phyloP scores from a whole-genome alignment of 2,329 filamentous ascomycete species.

The Ophiocordyceps polyrhachis-furcata region DNA sequence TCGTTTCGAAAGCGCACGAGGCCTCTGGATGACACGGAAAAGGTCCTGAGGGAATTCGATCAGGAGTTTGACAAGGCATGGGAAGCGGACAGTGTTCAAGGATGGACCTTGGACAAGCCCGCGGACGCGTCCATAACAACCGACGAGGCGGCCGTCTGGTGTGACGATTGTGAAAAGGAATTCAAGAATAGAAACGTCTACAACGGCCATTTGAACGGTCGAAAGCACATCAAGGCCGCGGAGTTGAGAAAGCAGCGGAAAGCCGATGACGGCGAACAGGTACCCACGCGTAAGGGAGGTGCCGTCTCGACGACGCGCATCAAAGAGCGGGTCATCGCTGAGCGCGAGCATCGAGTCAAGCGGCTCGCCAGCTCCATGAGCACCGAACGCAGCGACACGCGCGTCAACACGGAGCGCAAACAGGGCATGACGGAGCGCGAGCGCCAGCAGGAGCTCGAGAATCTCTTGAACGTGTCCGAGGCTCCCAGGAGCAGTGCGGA shows the following conservation, averaged over 20 bases:
- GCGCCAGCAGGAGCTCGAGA: constrained; percentile 81
- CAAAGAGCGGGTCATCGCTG: constrained; percentile 80
- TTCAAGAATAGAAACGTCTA: constrained; percentile 95
- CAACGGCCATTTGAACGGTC: constrained; percentile 70
- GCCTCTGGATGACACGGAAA: constrained; percentile 72
- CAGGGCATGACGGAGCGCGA: constrained; percentile 96
- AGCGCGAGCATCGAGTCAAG: constrained; percentile 69
- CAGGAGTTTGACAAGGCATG: constrained; percentile 70
- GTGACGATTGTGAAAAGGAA: constrained; percentile 78
- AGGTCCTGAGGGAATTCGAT: constrained; percentile 57
- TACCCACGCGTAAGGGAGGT: constrained; percentile 9
- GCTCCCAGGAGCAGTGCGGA: constrained; percentile 19
- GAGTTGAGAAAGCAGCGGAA: constrained; percentile 35
- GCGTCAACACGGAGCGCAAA: constrained; percentile 87
- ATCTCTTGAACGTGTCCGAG: constrained; percentile 40
- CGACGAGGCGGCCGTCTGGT: constrained; percentile 52
- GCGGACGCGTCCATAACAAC: constrained; percentile 6
- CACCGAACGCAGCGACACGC: constrained; percentile 72
- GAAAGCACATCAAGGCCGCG: constrained; percentile 50
- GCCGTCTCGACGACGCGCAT: constrained; percentile 31
- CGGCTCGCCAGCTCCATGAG: constrained; percentile 68
- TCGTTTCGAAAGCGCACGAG: constrained; percentile 69
- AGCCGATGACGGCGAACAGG: constrained; percentile 16
- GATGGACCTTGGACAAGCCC: constrained; percentile 48
- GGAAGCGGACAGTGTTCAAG: constrained; percentile 59